phyloP scores from a whole-genome alignment of 1,139 yeast species.

The Zygotorulaspora mrakii region DNA sequence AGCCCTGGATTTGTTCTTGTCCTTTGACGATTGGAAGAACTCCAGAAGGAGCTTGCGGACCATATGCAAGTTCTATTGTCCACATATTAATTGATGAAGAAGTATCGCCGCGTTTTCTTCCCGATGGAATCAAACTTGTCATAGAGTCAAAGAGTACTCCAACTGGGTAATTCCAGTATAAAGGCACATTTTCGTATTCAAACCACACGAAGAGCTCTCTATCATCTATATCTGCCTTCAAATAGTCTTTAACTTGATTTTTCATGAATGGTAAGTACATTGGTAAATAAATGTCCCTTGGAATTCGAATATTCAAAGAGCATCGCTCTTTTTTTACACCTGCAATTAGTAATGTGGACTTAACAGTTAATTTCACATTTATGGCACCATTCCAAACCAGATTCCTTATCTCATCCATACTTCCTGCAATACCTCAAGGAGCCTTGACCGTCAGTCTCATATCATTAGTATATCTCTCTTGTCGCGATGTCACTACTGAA shows the following conservation, averaged over 20 bases:
- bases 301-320: conserved; percentile 23
- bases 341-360: conserved; percentile 21
- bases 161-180: conserved; percentile 76
- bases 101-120: conserved; percentile 12
- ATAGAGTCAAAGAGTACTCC: conserved; percentile 65
- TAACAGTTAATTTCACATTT: conserved; percentile 39
- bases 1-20: conserved; percentile 43
- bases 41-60: conserved; percentile 48
- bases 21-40: conserved; percentile 46
- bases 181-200: conserved; percentile 57
- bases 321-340: conserved; percentile 12
- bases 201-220: conserved; percentile 55
- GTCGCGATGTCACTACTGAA: conserved; percentile 2
- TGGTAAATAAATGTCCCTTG: conserved; percentile 60
- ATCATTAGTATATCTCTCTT: background rate
- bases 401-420: conserved; percentile 38
- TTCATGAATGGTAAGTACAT: conserved; percentile 43
- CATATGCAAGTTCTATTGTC: conserved; percentile 46
- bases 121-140: conserved; percentile 39
- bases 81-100: conserved; percentile 41
- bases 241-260: conserved; percentile 43
- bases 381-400: conserved; percentile 56
- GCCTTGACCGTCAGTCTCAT: background rate
- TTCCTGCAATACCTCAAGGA: background rate
- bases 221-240: conserved; percentile 39